These are phyloP conservation scores for Chaetomium tenue DNA, from an alignment of 495 filamentous ascomycete genomes.

Conservation along the genomic window DNA sequence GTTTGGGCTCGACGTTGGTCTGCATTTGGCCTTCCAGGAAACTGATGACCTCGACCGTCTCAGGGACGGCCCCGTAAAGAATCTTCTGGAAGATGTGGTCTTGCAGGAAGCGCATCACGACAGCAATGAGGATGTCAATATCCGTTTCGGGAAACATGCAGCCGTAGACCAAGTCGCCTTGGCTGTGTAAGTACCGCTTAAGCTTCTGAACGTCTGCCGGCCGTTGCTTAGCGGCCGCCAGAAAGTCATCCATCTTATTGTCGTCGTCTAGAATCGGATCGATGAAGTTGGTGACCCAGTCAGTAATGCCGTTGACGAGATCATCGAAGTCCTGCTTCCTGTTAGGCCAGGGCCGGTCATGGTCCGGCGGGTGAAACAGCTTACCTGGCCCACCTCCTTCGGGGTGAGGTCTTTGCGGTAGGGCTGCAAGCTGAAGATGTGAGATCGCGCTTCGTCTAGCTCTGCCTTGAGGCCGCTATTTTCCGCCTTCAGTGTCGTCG, in stretches of 20 bases:
- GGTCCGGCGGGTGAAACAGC: neutral
- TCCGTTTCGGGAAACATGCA: slow-evolving; percentile 34
- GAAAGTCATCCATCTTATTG: slow-evolving; percentile 18
- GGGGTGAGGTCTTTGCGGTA: slow-evolving; percentile 33
- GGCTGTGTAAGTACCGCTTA: slow-evolving; percentile 17
- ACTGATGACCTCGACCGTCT: slow-evolving; percentile 20
- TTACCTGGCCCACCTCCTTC: slow-evolving; percentile 31
- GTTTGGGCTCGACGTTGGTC: slow-evolving; percentile 29
- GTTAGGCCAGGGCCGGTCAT: neutral
- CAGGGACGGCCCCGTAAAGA: slow-evolving; percentile 23
- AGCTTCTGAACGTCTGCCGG: slow-evolving; percentile 18
- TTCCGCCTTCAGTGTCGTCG: slow-evolving; percentile 20
- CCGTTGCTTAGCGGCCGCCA: slow-evolving; percentile 18
- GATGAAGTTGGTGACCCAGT: slow-evolving; percentile 33
- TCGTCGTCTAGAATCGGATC: slow-evolving; percentile 29
- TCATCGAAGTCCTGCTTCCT: slow-evolving; percentile 30
- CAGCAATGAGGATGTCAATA: slow-evolving; percentile 35
- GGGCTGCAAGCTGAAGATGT: slow-evolving; percentile 40
- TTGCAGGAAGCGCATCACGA: slow-evolving; percentile 36
- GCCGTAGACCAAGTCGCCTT: slow-evolving; percentile 26
- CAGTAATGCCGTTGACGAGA: slow-evolving; percentile 27
- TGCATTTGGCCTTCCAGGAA: slow-evolving; percentile 31
- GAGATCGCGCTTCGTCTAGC: slow-evolving; percentile 33
- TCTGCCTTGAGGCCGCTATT: slow-evolving; percentile 23
- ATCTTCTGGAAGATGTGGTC: slow-evolving; percentile 34